These are phyloP conservation scores for Manihot esculenta DNA, from an alignment of 441 rosid genomes.

Conservation along the genomic window DNA sequence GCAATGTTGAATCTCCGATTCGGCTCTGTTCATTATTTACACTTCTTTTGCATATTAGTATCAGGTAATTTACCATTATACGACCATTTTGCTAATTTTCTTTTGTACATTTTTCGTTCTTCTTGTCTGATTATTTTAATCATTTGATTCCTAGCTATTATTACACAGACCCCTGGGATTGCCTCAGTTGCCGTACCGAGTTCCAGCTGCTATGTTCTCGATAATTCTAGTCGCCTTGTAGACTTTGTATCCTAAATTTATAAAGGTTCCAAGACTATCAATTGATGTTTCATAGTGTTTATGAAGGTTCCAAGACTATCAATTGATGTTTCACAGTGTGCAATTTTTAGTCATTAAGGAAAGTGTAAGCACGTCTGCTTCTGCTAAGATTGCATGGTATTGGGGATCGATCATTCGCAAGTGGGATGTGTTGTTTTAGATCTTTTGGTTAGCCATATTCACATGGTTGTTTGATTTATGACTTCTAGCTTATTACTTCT, in stretches of 20 bases:
- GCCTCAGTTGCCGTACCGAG: slow-evolving; percentile 57
- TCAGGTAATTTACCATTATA: neutral
- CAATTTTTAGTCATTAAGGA: neutral
- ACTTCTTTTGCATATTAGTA: neutral
- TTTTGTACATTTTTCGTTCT: neutral
- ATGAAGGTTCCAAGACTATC: neutral
- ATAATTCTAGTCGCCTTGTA: slow-evolving; percentile 81
- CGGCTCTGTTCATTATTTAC: neutral
- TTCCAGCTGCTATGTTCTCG: slow-evolving; percentile 78
- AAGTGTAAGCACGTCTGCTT: too few species aligned
- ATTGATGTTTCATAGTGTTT: neutral
- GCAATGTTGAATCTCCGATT: slow-evolving; percentile 1
- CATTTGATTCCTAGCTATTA: slow-evolving; percentile 40
- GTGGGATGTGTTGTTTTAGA: neutral
- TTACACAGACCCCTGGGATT: slow-evolving; percentile 33
- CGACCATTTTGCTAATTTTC: neutral
- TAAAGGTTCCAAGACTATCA: neutral
- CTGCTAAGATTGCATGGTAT: neutral
- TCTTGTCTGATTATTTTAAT: neutral
- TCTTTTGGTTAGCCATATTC: neutral
- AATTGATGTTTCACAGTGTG: neutral
- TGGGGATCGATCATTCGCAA: neutral
- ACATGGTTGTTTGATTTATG: neutral
- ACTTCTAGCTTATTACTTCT: neutral
- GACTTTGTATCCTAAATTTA: slow-evolving; percentile 81